Percentiles rank a stretch among this genome's conserved stretches.
phyloP scores from a whole-genome alignment of 177 flowering plant genomes.

The Vitis hybrid region DNA sequence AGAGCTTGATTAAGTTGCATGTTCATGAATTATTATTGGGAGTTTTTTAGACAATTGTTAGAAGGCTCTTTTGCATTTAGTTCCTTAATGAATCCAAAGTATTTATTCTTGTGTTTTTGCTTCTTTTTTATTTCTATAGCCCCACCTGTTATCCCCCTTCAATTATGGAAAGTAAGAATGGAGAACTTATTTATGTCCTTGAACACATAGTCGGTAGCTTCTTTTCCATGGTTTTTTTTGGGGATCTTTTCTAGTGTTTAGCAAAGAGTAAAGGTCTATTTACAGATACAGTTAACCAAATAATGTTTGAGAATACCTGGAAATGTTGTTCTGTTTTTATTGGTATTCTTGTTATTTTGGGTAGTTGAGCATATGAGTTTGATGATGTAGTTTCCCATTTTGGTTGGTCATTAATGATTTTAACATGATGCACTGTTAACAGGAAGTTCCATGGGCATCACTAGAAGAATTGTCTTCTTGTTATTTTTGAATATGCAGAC shows the following conservation, averaged over 20 bases:
- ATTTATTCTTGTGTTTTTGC: neutral
- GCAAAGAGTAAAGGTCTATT: neutral
- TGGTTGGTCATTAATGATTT: neutral
- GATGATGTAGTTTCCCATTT: neutral
- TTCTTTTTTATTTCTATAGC: neutral
- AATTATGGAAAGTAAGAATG: too few species aligned
- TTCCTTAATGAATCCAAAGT: neutral
- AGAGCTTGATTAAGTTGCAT: neutral
- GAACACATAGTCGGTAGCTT: too few species aligned
- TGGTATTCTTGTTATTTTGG: neutral
- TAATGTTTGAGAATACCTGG: neutral
- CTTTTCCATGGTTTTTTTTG: neutral
- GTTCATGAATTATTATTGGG: neutral
- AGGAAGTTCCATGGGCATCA: neutral
- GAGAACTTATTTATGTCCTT: too few species aligned
- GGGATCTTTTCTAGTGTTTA: neutral
- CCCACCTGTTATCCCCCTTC: neutral
- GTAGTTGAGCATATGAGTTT: neutral
- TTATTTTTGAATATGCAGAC: too few species aligned
- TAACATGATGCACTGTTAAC: neutral
- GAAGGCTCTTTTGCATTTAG: neutral
- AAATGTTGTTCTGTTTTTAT: neutral
- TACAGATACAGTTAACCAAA: neutral
- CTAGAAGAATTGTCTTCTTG: too few species aligned
- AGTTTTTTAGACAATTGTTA: neutral